Percentiles rank a stretch among this genome's conserved stretches.
phyloP scores from a whole-genome alignment of 805 yeast species.

The Saturnispora zaruensis region DNA sequence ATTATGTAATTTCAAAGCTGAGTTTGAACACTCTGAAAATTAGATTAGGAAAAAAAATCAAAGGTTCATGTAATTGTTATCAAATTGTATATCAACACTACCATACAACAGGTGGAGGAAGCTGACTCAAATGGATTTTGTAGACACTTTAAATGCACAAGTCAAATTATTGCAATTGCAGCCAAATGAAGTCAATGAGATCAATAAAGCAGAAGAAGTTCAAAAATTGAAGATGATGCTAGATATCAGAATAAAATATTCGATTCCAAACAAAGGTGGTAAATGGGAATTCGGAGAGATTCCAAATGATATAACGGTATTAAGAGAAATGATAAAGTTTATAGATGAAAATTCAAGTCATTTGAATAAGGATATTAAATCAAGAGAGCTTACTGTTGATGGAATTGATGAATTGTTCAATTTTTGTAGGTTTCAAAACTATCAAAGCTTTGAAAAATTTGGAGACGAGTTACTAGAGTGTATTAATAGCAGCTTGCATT shows the following conservation, averaged over 20 bases:
- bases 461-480: conserved; percentile 4
- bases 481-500: not conserved
- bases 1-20: not conserved
- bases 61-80: not conserved
- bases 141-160: conserved; percentile 6
- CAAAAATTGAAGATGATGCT: conserved; percentile 3
- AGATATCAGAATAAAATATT: conserved; percentile 8
- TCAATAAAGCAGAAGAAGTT: conserved; percentile 1
- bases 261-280: conserved; percentile 11
- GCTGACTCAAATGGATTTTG: conserved; percentile 6
- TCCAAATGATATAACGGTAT: conserved; percentile 4
- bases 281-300: conserved; percentile 10
- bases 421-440: conserved; percentile 4
- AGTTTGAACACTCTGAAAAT: not conserved
- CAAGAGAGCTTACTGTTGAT: conserved; percentile 3
- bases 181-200: not conserved
- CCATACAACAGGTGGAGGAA: not conserved
- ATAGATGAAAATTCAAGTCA: conserved; percentile 8
- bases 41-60: too few species aligned
- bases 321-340: conserved; percentile 7
- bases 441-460: conserved; percentile 6
- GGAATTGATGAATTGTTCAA: conserved; percentile 7
- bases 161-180: not conserved
- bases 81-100: not conserved
- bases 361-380: not conserved